Evolutionary conservation across 2,329 filamentous ascomycete genomes (phyloP), one percentile per base, ranked within the genome.

Genomic region (Aspergillus novoparasiticus): DNA sequence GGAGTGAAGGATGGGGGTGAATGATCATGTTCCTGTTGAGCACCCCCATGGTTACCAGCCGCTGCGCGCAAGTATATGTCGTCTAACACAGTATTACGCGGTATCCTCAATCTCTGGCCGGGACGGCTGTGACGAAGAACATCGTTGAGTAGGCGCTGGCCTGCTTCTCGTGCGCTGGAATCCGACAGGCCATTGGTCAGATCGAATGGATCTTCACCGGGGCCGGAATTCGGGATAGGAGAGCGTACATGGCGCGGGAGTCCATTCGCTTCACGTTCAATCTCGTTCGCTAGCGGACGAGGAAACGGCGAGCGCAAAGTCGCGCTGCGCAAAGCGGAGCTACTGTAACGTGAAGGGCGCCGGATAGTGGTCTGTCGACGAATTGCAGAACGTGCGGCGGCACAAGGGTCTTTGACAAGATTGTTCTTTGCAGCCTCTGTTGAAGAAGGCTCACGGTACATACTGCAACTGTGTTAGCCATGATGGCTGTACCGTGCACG

Each of bases 311-410:
- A 71, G 41, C 75, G 67, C 43, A 73, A 63, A 36, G 73, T 70
- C 36, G 67, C 66, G 46, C 73, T 70, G 60, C 73, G 74, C 64
- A 71, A 65, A 41, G 72, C 69, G 41, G 72, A 71, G 48, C 68
- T 61, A 62, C 60, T 62, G 59, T 71, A 68, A 61, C 72, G 74
- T 54, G 71, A 71, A 23, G 70, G 66, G 46, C 74, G 74, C 48
- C 75, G 73, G 64, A 80, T 73, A 53, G 75, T 72, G 63, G 76
- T 70, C 66, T 83, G 81, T 63, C 87, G 84, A 64, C 87, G 84
- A 70, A 89, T 89, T 48, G 84, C 76, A 45, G 85, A 88, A 72
- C 86, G 84, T 60, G 82, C 77, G 61, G 80, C 73, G 54, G 84
- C 84, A 62, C 82, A 82, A 43, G 81, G 75, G 70, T 88, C 86